Conservation (phyloP, 805 yeast genomes). For the Sugiyamaella valdiviana region DNA sequence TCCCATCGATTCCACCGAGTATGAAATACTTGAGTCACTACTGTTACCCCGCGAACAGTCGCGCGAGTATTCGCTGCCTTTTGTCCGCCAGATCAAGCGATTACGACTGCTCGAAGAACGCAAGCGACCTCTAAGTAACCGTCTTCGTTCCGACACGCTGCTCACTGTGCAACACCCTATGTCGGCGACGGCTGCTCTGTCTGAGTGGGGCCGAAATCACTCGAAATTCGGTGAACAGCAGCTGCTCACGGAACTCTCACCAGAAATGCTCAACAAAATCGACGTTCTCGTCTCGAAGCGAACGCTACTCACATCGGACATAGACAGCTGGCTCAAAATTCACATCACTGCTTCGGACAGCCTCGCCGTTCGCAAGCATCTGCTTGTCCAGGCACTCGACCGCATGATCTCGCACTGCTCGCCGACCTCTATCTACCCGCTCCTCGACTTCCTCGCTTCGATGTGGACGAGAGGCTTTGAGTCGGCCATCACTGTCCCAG, state of each 20-base stretch:
- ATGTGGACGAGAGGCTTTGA: slow-evolving; percentile 25
- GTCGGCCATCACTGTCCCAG: slow-evolving; percentile 17
- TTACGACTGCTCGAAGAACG: slow-evolving; percentile 15
- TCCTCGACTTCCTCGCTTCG: slow-evolving; percentile 23
- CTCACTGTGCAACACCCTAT: neutral
- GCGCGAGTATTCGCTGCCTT: slow-evolving; percentile 7
- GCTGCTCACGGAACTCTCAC: slow-evolving; percentile 3
- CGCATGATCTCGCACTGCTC: slow-evolving; percentile 20
- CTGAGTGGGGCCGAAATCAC: slow-evolving; percentile 9
- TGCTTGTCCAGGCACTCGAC: slow-evolving; percentile 18
- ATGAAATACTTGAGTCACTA: slow-evolving; percentile 5
- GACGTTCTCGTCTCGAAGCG: slow-evolving; percentile 13
- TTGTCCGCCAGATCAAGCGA: slow-evolving; percentile 16
- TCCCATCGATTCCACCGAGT: slow-evolving; percentile 4
- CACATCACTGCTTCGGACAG: slow-evolving; percentile 14
- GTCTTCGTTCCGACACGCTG: neutral
- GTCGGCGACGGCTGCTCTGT: slow-evolving; percentile 1
- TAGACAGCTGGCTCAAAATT: slow-evolving; percentile 20
- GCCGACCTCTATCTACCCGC: slow-evolving; percentile 20
- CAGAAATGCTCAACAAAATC: slow-evolving; percentile 12
- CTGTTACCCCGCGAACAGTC: slow-evolving; percentile 1
- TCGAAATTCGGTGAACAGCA: slow-evolving; percentile 8
- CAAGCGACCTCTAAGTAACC: slow-evolving; percentile 1
- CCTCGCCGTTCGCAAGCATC: slow-evolving; percentile 12
- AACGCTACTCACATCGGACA: slow-evolving; percentile 18